These are phyloP conservation scores for Dactylonectria estremocensis DNA, from an alignment of 2,329 filamentous ascomycete species.

Conservation along the genomic window DNA sequence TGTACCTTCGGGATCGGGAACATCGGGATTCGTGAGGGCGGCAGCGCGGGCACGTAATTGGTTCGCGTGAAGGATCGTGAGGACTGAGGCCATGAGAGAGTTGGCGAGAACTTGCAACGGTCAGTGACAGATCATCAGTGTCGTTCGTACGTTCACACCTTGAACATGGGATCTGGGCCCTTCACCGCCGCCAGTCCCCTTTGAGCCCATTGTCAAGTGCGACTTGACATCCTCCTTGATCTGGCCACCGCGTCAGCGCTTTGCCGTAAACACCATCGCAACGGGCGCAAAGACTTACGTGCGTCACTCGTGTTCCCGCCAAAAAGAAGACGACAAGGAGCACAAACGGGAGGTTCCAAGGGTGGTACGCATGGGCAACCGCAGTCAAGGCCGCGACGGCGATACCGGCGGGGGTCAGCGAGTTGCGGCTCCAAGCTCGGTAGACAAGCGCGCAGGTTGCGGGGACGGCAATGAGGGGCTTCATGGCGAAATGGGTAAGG, in stretches of 20 bases:
- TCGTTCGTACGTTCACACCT: conserved; percentile 59
- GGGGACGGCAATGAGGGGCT: conserved; percentile 70
- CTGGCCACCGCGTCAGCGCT: conserved; percentile 58
- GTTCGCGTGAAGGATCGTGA: conserved; percentile 72
- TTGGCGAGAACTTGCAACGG: conserved; percentile 81
- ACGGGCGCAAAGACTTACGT: conserved; percentile 64
- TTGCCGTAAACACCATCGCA: background rate
- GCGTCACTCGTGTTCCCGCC: conserved; percentile 86
- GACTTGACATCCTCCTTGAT: conserved; percentile 92
- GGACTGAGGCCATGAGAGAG: conserved; percentile 81
- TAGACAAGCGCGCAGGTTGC: conserved; percentile 73
- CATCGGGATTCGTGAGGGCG: conserved; percentile 54
- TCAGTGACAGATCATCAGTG: conserved; percentile 14
- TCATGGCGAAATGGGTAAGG: conserved; percentile 61
- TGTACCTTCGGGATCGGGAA: conserved; percentile 55
- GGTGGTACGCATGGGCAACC: conserved; percentile 87
- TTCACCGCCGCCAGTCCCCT: conserved; percentile 82
- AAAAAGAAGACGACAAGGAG: conserved; percentile 90
- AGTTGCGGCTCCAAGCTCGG: conserved; percentile 80
- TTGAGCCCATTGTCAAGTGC: conserved; percentile 82
- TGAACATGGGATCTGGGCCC: conserved; percentile 88
- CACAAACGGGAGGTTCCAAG: conserved; percentile 92
- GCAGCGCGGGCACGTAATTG: conserved; percentile 68
- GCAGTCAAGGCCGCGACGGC: conserved; percentile 81
- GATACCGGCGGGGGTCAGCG: conserved; percentile 84